Conservation (phyloP, 495 filamentous ascomycete species). For the Daldinia decipiens region DNA sequence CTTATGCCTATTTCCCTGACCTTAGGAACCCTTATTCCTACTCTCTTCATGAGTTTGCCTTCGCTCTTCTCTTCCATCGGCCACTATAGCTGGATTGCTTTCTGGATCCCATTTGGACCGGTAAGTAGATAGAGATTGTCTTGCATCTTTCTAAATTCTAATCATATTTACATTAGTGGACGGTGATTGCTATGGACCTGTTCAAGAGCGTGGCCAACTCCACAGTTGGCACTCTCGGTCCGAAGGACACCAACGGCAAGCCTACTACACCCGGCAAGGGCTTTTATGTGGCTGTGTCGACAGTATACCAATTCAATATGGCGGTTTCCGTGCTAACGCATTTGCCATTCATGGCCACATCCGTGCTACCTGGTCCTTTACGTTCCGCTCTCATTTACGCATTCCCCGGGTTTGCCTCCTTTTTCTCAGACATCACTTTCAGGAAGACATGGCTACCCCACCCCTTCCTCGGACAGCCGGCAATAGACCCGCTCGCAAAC, state of each 20-base stretch:
- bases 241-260: constrained; percentile 43
- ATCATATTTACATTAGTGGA: constrained; percentile 46
- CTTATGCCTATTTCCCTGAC: constrained; percentile 60
- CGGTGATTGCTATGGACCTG: constrained; percentile 48
- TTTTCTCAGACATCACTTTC: constrained; percentile 58
- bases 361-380: constrained; percentile 53
- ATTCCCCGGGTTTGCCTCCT: constrained; percentile 54
- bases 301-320: constrained; percentile 66
- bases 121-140: constrained; percentile 16
- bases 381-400: constrained; percentile 50
- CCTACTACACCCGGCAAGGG: constrained; percentile 41
- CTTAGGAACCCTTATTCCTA: constrained; percentile 63
- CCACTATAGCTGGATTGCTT: constrained; percentile 67
- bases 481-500: constrained; percentile 44
- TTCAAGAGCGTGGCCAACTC: constrained; percentile 46
- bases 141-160: background rate
- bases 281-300: constrained; percentile 54
- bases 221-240: constrained; percentile 38
- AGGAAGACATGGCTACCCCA: constrained; percentile 44
- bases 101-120: constrained; percentile 70
- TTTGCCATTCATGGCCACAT: constrained; percentile 50
- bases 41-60: constrained; percentile 63
- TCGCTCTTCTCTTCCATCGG: constrained; percentile 56
- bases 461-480: constrained; percentile 31
- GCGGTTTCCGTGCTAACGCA: constrained; percentile 60